phyloP scores from a whole-genome alignment of 768 basidiomycete species.

The Auriscalpium vulgare region DNA sequence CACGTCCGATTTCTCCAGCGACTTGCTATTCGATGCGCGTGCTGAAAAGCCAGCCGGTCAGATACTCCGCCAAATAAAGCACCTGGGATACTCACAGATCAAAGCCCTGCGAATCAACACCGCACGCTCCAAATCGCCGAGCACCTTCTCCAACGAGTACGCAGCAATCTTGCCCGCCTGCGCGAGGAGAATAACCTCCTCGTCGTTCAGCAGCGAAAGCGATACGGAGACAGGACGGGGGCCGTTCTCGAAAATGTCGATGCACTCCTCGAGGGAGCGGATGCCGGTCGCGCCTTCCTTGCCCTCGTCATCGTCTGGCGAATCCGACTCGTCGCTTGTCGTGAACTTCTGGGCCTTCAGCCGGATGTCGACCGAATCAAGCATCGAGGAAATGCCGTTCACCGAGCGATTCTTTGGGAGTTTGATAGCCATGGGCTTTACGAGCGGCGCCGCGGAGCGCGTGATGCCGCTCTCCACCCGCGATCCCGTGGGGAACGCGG shows the following conservation, averaged over 20 bases:
- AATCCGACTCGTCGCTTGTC: slow-evolving; percentile 16
- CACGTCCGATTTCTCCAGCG: slow-evolving; percentile 75
- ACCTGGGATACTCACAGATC: slow-evolving; percentile 58
- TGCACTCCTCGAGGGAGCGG: slow-evolving; percentile 68
- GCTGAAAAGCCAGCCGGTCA: slow-evolving; percentile 35
- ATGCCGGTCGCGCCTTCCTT: slow-evolving; percentile 9
- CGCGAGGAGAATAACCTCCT: slow-evolving; percentile 82
- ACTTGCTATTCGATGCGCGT: slow-evolving; percentile 75
- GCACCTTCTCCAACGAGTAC: slow-evolving; percentile 92
- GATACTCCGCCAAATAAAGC: neutral
- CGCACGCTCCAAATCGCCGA: slow-evolving; percentile 84
- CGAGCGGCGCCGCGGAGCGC: slow-evolving; percentile 10
- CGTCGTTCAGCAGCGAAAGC: slow-evolving; percentile 68
- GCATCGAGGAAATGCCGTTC: slow-evolving; percentile 33
- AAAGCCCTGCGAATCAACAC: slow-evolving; percentile 81
- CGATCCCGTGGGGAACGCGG: neutral
- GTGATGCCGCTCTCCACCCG: neutral
- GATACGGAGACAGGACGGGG: slow-evolving; percentile 52
- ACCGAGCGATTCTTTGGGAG: slow-evolving; percentile 10
- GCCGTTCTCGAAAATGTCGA: slow-evolving; percentile 71
- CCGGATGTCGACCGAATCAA: slow-evolving; percentile 49
- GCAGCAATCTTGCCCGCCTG: slow-evolving; percentile 90
- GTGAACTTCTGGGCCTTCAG: slow-evolving; percentile 31
- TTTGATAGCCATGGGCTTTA: slow-evolving; percentile 17
- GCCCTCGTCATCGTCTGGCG: slow-evolving; percentile 13